Evolutionary conservation across 306 rosid genomes (phyloP), one percentile per base, ranked within the genome.

Genomic region (Aeschynomene evenia): DNA sequence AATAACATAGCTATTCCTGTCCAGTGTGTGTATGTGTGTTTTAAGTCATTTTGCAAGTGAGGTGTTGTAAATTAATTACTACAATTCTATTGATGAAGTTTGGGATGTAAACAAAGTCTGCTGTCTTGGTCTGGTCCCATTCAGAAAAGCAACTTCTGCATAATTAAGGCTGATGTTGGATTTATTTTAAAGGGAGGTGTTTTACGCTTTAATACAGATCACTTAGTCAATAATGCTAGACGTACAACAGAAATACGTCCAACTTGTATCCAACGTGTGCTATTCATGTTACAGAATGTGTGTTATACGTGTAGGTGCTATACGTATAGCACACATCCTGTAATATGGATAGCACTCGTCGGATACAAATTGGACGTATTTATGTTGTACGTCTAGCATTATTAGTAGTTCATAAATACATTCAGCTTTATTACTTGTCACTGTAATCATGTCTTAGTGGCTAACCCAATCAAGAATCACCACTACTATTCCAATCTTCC

Each of bases 71-170:
- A 71, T 54, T 81, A n/a, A 45, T 16, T 45, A 45, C 51, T 28
- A 37, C 50, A 52, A 73, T 59, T 71, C 58, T 81, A 73, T 74
- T 63, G 57, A 65, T 67, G 34, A 53, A 68, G 77, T 48, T 82
- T 75, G 85, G 76, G 78, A 77, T 83, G 90, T 84, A 81, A 81
- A n/a, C n/a, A 45, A 48, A 7, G 26, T 36, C 65, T 75, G 71
- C 22, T 55, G 20, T 75, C 48, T 31, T 1, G 46, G 60, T 40
- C 75, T 1, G 46, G 60, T 40, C 75, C 63, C 63, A 21, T 9
- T 70, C 53, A 46, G 62, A 68, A 63, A 74, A 20, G n/a, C 50
- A 46, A 74, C 63, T 84, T 68, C 71, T 63, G 10, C 11, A 6
- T 6, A 42, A 26, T 5, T 40, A 43, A 37, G 42, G 46, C 21